Conservation (phyloP, 2,329 filamentous ascomycete genomes). For the Coniochaeta sp. region DNA sequence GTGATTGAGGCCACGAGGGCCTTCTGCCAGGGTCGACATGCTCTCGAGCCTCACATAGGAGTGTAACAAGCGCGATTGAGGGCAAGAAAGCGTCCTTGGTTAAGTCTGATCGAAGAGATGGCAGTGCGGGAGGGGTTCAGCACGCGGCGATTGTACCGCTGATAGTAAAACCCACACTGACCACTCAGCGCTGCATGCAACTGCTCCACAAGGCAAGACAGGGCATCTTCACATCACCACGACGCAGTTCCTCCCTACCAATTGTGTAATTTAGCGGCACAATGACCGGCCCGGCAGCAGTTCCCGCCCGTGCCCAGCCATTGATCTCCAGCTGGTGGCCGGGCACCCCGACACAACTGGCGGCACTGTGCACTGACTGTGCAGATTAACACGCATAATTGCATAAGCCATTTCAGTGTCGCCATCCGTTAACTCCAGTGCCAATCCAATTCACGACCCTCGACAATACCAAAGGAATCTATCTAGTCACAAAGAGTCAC, state of each 20-base stretch:
- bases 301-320: background rate
- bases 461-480: no score
- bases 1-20: slow-evolving; percentile 1
- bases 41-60: slow-evolving; percentile 2
- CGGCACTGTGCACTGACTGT: background rate
- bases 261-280: background rate
- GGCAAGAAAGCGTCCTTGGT: background rate
- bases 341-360: background rate
- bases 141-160: background rate
- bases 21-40: slow-evolving; percentile 3
- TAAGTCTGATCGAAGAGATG: background rate
- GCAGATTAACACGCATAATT: no score
- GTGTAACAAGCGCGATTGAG: background rate
- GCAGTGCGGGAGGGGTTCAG: background rate
- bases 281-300: background rate
- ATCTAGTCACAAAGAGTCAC: no score
- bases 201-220: no score
- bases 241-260: background rate
- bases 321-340: background rate
- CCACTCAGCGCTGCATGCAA: background rate
- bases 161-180: background rate
- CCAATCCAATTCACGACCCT: no score
- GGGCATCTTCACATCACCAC: background rate
- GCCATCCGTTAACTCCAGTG: background rate
- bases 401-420: no score